These are phyloP conservation scores for Prunella vulgaris DNA, from an alignment of 257 asterid genomes.

Conservation along the genomic window DNA sequence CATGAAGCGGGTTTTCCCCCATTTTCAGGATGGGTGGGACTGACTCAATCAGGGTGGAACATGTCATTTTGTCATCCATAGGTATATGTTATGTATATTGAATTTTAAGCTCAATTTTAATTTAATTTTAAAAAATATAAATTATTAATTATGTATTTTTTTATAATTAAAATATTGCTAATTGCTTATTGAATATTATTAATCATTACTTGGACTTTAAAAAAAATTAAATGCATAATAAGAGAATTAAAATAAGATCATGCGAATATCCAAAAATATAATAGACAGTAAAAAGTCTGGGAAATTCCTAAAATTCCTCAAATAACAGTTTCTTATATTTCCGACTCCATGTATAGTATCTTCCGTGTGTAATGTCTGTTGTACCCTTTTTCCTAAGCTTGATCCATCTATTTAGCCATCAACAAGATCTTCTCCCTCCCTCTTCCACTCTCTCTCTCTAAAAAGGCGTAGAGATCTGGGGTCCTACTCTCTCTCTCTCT, in stretches of 20 bases:
- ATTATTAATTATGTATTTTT: no score
- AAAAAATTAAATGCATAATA: no score
- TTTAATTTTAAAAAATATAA: no score
- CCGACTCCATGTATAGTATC: background rate
- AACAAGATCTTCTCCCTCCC: background rate
- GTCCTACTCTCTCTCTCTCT: slow-evolving; percentile 30
- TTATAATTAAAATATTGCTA: no score
- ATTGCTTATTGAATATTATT: no score
- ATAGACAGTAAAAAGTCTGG: background rate
- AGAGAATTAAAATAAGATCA: background rate
- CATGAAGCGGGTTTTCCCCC: no score
- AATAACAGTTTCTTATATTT: background rate
- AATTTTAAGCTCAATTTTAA: no score
- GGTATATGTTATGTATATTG: no score
- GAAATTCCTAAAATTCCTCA: background rate
- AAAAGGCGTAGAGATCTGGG: slow-evolving; percentile 25
- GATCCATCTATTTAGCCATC: background rate
- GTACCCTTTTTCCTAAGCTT: background rate
- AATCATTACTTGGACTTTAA: no score
- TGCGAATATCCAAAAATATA: background rate
- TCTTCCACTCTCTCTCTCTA: slow-evolving; percentile 2
- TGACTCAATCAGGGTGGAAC: no score
- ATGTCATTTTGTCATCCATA: no score
- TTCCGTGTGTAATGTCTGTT: background rate
- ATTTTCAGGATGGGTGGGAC: no score